Percentiles rank a stretch among this genome's conserved stretches.
Conservation (phyloP, 768 basidiomycete species). For the Boletus pseudo-olivaceus region DNA sequence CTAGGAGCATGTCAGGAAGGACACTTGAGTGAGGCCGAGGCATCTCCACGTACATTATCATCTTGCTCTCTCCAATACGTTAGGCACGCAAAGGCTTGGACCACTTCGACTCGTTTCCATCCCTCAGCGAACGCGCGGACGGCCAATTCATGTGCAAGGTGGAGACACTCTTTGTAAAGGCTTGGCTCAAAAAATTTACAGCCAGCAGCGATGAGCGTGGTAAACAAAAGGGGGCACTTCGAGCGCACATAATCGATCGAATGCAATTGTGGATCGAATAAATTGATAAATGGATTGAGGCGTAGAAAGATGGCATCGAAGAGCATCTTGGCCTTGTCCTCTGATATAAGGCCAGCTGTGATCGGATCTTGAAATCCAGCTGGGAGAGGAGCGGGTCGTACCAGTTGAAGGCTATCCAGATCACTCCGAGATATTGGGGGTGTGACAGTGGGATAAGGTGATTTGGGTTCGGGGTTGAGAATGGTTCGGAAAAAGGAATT, state of each 20-base stretch:
- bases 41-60: constrained; percentile 56
- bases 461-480: constrained; percentile 64
- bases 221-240: constrained; percentile 80
- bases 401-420: constrained; percentile 34
- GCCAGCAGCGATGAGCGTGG: constrained; percentile 77
- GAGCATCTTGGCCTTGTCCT: constrained; percentile 64
- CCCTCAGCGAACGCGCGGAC: constrained; percentile 72
- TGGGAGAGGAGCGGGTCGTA: constrained; percentile 35
- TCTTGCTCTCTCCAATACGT: constrained; percentile 90
- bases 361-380: constrained; percentile 62
- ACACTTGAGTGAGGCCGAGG: background rate
- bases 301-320: constrained; percentile 80
- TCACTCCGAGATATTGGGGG: constrained; percentile 33
- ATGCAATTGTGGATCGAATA: constrained; percentile 87
- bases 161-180: constrained; percentile 63
- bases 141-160: constrained; percentile 71
- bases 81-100: constrained; percentile 85
- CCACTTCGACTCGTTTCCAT: constrained; percentile 82
- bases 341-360: constrained; percentile 63
- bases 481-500: constrained; percentile 84
- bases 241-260: constrained; percentile 75
- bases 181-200: constrained; percentile 79
- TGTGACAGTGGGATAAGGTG: constrained; percentile 30
- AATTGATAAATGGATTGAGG: constrained; percentile 84
- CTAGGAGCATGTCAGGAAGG: constrained; percentile 35